Base-by-base conservation (phyloP, 495 filamentous ascomycete genomes). In the Astrothelium macrocarpum region DNA sequence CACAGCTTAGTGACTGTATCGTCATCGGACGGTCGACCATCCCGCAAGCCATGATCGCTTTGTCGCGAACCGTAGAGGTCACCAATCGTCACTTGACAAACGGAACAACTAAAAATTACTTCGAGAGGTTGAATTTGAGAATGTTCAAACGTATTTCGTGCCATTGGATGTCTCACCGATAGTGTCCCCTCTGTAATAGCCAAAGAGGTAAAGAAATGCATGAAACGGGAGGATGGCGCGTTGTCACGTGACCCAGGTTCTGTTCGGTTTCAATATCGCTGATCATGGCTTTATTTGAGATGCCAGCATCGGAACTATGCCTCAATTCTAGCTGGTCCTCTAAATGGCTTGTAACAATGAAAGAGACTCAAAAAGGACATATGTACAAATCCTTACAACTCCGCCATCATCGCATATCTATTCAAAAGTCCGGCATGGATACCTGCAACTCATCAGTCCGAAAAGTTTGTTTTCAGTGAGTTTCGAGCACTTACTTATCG, bases 401-500 rank as follows among this genome's bases (percentile, higher is more conserved):
- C 31, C 36, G n/a, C 36, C 59, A 36, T 3, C 3, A 14, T 29
- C 23, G n/a, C n/a, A 2, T 23, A 25, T 53, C 62, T 68, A 74
- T 32, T 64, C 59, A 53, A 77, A 77, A 5, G 71, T 74, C 53
- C 75, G 62, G 69, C 75, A 77, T 42, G 75, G 72, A 58, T 77
- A 76, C 1, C 75, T 76, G 39, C 16, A 26, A 45, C 26, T 32
- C 2, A n/a, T 59, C 49, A 53, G 49, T 26, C 25, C 53, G 36
- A 34, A 5, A 12, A 32, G 2, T 2, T 26, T 9, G 9, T 1
- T 46, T 60, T 63, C 62, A 66, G 59, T n/a, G 39, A 65, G 49
- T n/a, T 9, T 9, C 39, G 61, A 64, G 2, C 14, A 82, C 85
- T 78, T 75, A 88, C 86, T 76, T 64, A 18, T 74, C 77, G 7